Evolutionary conservation across 2,329 filamentous ascomycete species (phyloP).

Genomic region (Fusarium odoratissimum): DNA sequence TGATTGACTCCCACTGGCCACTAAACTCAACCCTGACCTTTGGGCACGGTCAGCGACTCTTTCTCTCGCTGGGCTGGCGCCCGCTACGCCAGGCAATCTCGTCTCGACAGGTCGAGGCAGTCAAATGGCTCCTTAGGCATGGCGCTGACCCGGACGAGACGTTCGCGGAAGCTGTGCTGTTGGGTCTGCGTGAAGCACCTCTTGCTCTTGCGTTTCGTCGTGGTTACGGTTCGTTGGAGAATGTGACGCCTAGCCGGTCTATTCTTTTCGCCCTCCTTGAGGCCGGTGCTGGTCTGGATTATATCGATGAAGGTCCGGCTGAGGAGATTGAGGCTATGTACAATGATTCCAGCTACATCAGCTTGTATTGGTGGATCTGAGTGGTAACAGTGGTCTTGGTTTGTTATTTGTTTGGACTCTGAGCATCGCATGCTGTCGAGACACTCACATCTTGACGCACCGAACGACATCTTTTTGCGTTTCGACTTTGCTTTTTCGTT

Average conservation of each 20-base stretch:
- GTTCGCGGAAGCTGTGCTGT: accelerated
- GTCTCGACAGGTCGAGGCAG: not conserved
- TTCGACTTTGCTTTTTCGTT: not conserved
- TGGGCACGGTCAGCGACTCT: not conserved
- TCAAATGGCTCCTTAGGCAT: not conserved
- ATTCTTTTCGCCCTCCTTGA: not conserved
- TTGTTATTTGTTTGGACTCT: not conserved
- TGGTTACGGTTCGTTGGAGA: not conserved
- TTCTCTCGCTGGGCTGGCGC: not conserved
- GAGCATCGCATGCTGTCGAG: accelerated
- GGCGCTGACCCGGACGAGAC: not conserved
- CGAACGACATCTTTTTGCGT: not conserved
- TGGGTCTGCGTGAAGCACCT: not conserved
- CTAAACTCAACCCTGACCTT: not conserved
- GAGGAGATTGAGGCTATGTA: not conserved
- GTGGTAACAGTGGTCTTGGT: not conserved
- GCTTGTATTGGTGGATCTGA: not conserved
- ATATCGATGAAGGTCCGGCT: not conserved
- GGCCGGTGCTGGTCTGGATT: not conserved
- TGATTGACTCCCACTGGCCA: not conserved
- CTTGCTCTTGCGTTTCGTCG: not conserved
- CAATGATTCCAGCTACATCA: not conserved
- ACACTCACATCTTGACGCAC: not conserved
- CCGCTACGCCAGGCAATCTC: conserved; percentile 2
- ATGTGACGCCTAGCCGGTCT: accelerated